Base-by-base conservation (phyloP, 305 asterid genomes). In the Andrographis paniculata region DNA sequence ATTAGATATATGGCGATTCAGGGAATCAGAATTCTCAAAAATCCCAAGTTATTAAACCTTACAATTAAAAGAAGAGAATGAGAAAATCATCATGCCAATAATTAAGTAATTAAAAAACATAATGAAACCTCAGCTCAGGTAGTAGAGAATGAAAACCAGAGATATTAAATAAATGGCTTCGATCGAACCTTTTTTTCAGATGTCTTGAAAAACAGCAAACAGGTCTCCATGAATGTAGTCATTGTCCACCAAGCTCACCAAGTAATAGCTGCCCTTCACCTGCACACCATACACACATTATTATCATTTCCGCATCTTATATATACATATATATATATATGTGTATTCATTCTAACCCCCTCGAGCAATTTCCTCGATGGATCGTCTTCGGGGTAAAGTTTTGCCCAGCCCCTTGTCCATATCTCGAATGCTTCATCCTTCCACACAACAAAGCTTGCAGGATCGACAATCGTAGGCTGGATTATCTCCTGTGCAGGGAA, bases 351-450 rank as follows among this genome's bases (percentile, higher is more conserved):
- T 33, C 38, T 45, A 1, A 91, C 99, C 88, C 82, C 85, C 61
- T 91, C 83, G 11, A 91, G 79, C 38, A 91, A 46, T 64, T 68
- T 71, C 62, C 73, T 71, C 50, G 99, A 83, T 52, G 72, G 82
- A 66, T 91, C 95, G 1, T 63, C 35, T 48, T 83, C 95, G 13
- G 84, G 82, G 76, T 86, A 91, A 59, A 78, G 68, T 48, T 70
- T 71, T 27, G 80, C 94, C 99, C 99, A 91, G 64, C 74, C 92
- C 64, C 87, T 75, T 0, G 99, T 78, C 96, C 99, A 91, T 24
- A 79, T 75, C 61, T 83, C 94, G 50, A 91, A 86, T 40, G 99
- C 99, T 73, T 91, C 99, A 12, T 91, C 99, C 76, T 86, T 91
- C 99, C 99, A 91, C 15, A 86, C 73, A 14, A 64, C 16, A 45